These are phyloP conservation scores for Rhodotorula sp. DNA, from an alignment of 1,284 basidiomycete species.

Conservation along the genomic window DNA sequence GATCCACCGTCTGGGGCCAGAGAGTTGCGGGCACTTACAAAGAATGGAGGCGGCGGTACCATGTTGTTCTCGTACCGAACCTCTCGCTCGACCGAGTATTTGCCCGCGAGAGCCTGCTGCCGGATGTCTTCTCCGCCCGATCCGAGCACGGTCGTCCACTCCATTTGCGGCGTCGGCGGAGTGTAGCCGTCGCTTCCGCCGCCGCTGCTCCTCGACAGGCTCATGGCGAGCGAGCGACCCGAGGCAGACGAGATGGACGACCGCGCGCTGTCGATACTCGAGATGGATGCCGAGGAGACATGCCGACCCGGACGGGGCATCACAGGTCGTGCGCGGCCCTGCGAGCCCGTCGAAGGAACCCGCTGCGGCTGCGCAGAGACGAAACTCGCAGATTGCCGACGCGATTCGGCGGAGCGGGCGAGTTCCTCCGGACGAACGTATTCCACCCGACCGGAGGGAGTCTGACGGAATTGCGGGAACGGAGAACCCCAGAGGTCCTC, in stretches of 20 bases:
- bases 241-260: conserved; percentile 20
- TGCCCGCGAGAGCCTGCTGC: conserved; percentile 4
- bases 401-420: background rate
- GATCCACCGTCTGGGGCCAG: background rate
- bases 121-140: background rate
- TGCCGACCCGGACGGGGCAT: conserved; percentile 7
- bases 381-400: background rate
- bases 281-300: conserved; percentile 36
- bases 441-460: conserved; percentile 35
- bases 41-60: conserved; percentile 36
- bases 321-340: background rate
- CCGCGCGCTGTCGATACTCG: conserved; percentile 32
- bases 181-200: conserved; percentile 23
- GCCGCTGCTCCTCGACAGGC: conserved; percentile 18
- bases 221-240: conserved; percentile 21
- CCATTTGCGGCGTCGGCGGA: conserved; percentile 35
- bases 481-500: conserved; percentile 34
- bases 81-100: conserved; percentile 21
- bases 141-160: background rate
- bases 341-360: background rate
- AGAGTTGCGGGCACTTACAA: conserved; percentile 15
- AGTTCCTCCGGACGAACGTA: conserved; percentile 6
- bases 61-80: conserved; percentile 21
- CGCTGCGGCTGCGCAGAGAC: background rate
- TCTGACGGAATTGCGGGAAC: conserved; percentile 33